Percentiles rank a stretch among this genome's conserved stretches.
phyloP scores from a whole-genome alignment of 2,329 filamentous ascomycete genomes.

The Arthrobotrys sphaeroides region DNA sequence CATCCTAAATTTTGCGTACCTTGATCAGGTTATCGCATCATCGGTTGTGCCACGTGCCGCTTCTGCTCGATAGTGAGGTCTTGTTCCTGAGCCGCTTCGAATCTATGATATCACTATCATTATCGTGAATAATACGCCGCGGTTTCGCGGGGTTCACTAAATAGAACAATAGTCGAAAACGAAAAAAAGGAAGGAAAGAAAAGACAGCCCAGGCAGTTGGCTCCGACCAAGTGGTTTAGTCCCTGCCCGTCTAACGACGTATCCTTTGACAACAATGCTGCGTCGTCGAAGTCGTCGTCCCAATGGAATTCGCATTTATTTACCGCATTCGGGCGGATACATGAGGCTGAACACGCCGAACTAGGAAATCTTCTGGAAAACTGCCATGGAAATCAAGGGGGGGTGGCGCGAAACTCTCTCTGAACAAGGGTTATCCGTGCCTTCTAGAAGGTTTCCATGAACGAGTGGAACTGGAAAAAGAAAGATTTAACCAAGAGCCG shows the following conservation, averaged over 20 bases:
- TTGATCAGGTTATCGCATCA: constrained; percentile 33
- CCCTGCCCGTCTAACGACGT: background rate
- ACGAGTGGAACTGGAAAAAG: constrained; percentile 37
- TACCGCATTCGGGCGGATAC: constrained; percentile 26
- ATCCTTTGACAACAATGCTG: constrained; percentile 22
- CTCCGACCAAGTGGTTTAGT: background rate
- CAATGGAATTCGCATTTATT: constrained; percentile 37
- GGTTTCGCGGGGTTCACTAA: background rate
- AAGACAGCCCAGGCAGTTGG: background rate
- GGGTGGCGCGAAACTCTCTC: constrained; percentile 8
- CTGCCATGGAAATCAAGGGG: constrained; percentile 47
- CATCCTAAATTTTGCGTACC: constrained; percentile 8
- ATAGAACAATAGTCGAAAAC: too few relatives aligned
- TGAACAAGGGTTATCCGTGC: constrained; percentile 50
- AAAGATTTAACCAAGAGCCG: constrained; percentile 54
- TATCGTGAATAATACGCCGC: constrained; percentile 14
- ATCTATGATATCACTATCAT: constrained; percentile 4
- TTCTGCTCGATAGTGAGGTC: constrained; percentile 26
- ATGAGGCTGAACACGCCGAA: constrained; percentile 52
- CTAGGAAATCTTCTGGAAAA: constrained; percentile 54
- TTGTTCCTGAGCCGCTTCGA: constrained; percentile 18
- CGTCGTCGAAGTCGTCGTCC: background rate
- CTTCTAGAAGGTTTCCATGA: constrained; percentile 54
- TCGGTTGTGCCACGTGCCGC: constrained; percentile 49
- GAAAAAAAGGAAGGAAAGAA: too few relatives aligned